These are phyloP conservation scores for barley (Hordeum vulgare) DNA, from an alignment of 176 grass and related monocot genomes.

Conservation along the genomic window MorexV3_pseudomolecules_assembly NC_058520.1:528572786-528573285, in stretches of 20 bases:
- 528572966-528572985: neutral
- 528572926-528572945: neutral
- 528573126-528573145: neutral
- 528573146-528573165: neutral
- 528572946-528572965: neutral
- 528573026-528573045: neutral
- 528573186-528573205: slow-evolving; percentile 56
- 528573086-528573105: neutral
- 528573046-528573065: neutral
- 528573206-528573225: slow-evolving; percentile 65
- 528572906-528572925: neutral
- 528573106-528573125: neutral
- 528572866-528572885: neutral
- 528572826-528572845: too few species aligned
- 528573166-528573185: neutral
- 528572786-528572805: neutral
- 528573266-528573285: slow-evolving; percentile 49
- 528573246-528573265: slow-evolving; percentile 72
- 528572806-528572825: neutral
- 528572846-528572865: neutral
- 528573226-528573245: slow-evolving; percentile 86
- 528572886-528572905: neutral
- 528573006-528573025: neutral
- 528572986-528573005: neutral
- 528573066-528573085: neutral